These are phyloP conservation scores for Tetrahymena borealis DNA, from an alignment of 73 alveolate genomes.

Conservation along the genomic window DNA sequence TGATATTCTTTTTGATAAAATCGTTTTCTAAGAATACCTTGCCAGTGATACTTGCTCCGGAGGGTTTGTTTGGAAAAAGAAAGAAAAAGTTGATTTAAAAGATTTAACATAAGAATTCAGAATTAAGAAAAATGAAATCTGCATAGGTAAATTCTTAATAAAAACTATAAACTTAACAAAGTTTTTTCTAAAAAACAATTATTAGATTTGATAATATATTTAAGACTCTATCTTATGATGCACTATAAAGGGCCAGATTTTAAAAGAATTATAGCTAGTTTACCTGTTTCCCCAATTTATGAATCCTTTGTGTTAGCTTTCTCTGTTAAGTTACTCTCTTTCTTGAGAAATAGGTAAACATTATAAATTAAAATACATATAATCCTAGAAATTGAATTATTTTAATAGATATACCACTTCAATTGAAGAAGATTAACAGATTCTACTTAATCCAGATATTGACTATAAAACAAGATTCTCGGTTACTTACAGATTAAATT, in stretches of 20 bases:
- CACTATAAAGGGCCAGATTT: slow-evolving; percentile 1
- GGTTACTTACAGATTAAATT: background rate
- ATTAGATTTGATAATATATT: slow-evolving; percentile 15
- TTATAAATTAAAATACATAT: background rate
- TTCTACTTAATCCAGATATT: background rate
- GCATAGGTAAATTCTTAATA: background rate
- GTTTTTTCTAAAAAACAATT: background rate
- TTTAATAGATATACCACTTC: background rate
- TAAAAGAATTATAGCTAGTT: slow-evolving; percentile 3
- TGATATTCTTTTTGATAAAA: slow-evolving; percentile 11
- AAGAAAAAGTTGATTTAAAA: background rate
- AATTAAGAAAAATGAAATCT: slow-evolving; percentile 8
- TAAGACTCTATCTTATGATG: slow-evolving; percentile 35
- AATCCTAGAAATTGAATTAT: background rate
- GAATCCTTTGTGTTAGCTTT: slow-evolving; percentile 27
- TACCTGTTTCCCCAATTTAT: slow-evolving; percentile 31
- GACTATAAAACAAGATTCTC: background rate
- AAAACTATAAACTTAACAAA: no score
- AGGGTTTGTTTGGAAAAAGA: slow-evolving; percentile 9
- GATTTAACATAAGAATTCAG: slow-evolving; percentile 33
- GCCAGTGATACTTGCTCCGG: slow-evolving; percentile 10
- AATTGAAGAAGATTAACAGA: background rate
- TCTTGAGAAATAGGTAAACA: background rate
- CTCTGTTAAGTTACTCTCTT: slow-evolving; percentile 4
- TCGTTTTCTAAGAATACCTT: slow-evolving; percentile 4